Evolutionary conservation across 2,329 filamentous ascomycete species (phyloP), one percentile per base, ranked within the genome.

Genomic region (Plectosphaerella plurivora): DNA sequence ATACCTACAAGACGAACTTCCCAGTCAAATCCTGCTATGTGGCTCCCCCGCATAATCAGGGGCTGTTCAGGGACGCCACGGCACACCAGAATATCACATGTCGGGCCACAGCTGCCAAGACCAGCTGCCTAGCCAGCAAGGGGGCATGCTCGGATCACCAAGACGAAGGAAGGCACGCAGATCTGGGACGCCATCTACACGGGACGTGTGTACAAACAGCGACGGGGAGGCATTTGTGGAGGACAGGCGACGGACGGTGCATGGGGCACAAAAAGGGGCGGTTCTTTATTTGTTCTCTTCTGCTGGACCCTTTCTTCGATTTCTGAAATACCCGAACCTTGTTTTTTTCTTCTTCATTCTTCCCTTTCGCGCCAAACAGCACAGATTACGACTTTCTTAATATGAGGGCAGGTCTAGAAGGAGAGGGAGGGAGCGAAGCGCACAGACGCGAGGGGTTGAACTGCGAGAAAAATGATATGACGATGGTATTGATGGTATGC

Each of bases 321-420:
- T 35, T 45, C 55, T 56, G 51, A 56, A 57, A 55, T 57, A 57
- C 55, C 55, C 53, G 51, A 55, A 48, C 53, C 42, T 55, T 41
- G 44, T 52, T 45, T 49, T 49, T 48, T 39, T 48, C 22, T 48
- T 39, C 35, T 33, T 33, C 28, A 33, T 33, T 33, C 11, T 33
- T 33, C 28, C 28, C 28, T 22, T 22, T 22, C 28, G 28, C 28
- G 28, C 37, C 37, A 39, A 11, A 39, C 16, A 16, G 16, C 41
- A 44, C 41, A 44, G 10, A 18, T 20, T 44, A 44, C 41, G 41
- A 18, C 41, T 44, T 44, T 18, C 41, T 44, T 44, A 44, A 44
- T 44, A 12, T 9, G 16, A 18, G 10, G 16, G 41, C 41, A 18
- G 41, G 37, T n/a, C 37, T 3, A 16, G 41, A 33, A 20, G 16